Conservation (phyloP, 2,329 filamentous ascomycete species). For the Alternaria gansuensis region DNA sequence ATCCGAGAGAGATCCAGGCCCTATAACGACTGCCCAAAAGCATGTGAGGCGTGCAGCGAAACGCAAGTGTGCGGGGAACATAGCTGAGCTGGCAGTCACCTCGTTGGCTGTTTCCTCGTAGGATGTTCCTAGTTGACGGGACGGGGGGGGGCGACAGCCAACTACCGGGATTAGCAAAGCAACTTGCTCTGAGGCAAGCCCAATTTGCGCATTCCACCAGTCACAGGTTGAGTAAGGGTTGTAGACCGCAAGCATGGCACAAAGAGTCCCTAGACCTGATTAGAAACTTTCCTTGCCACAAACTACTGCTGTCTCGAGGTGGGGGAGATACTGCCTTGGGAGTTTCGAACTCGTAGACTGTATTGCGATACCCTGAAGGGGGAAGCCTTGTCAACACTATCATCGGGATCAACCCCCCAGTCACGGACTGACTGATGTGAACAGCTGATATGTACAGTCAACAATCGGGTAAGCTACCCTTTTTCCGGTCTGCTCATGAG, state of each 20-base stretch:
- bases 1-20: conserved; percentile 12
- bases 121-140: conserved; percentile 15
- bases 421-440: not conserved
- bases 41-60: conserved; percentile 14
- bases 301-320: conserved; percentile 12
- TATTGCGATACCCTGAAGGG: conserved; percentile 2
- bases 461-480: not conserved
- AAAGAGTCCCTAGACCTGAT: not conserved
- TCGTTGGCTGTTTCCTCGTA: conserved; percentile 9
- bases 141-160: not conserved
- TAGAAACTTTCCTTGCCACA: conserved; percentile 7
- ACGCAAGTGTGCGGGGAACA: conserved; percentile 23
- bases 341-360: conserved; percentile 9
- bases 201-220: conserved; percentile 5
- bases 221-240: conserved; percentile 6
- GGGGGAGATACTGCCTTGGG: conserved; percentile 6
- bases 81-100: conserved; percentile 11
- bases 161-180: conserved; percentile 6
- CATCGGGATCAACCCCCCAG: conserved; percentile 8
- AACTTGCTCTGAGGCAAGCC: conserved; percentile 9
- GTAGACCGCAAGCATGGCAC: conserved; percentile 3
- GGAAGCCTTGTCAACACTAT: not conserved
- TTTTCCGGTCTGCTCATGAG: not conserved
- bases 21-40: conserved; percentile 10
- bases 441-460: conserved; percentile 1